phyloP scores from a whole-genome alignment of 805 yeast genomes.

The Maudiozyma saulgeensis region DNA sequence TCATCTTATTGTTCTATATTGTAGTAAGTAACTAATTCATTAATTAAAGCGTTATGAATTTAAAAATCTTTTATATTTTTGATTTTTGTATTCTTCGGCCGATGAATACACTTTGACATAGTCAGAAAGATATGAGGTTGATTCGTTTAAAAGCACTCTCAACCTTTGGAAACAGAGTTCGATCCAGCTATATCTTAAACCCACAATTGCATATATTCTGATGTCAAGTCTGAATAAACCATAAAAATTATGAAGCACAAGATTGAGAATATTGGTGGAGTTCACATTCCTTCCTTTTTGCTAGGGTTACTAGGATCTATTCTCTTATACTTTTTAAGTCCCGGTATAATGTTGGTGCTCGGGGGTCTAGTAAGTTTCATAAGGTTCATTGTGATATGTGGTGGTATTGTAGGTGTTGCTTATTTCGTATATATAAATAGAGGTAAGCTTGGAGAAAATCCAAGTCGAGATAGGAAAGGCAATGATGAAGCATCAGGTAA shows the following conservation, averaged over 20 bases:
- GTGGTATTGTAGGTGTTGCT: slow-evolving; percentile 13
- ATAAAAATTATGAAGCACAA: not conserved
- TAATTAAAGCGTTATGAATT: too few relatives aligned
- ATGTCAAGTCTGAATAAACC: too few relatives aligned
- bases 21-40: too few relatives aligned
- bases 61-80: too few relatives aligned
- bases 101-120: too few relatives aligned
- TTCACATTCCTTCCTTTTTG: slow-evolving; percentile 20
- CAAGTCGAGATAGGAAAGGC: not conserved
- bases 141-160: too few relatives aligned
- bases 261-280: slow-evolving; percentile 2
- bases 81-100: too few relatives aligned
- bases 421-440: slow-evolving; percentile 6
- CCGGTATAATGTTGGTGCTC: slow-evolving; percentile 14
- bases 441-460: not conserved
- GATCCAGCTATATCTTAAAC: too few relatives aligned
- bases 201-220: too few relatives aligned
- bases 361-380: slow-evolving; percentile 21
- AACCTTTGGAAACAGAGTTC: too few relatives aligned
- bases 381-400: slow-evolving; percentile 13
- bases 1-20: not conserved
- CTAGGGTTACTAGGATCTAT: slow-evolving; percentile 15
- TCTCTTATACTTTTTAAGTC: slow-evolving; percentile 14
- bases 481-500: not conserved
- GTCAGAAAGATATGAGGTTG: too few relatives aligned